Conservation (phyloP, 768 basidiomycete genomes). For the Tylopilus sp. region DNA sequence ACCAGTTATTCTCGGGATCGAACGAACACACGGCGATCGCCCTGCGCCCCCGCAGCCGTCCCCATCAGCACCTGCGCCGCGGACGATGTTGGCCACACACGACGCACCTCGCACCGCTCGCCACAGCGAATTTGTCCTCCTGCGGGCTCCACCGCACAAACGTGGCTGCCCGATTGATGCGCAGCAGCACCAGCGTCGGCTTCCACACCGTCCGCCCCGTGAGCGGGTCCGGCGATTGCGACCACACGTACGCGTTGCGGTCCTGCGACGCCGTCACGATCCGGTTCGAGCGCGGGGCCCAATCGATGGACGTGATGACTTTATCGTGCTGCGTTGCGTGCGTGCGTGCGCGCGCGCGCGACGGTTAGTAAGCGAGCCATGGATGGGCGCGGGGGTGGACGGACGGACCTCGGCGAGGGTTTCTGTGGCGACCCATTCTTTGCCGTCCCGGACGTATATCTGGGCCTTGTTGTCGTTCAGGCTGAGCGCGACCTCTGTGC, state of each 20-base stretch:
- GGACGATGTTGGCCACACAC: not conserved
- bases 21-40: conserved; percentile 97
- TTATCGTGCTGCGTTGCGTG: conserved; percentile 91
- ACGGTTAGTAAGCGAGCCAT: no score
- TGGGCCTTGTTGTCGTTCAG: conserved; percentile 87
- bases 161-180: conserved; percentile 95
- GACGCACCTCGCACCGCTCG: conserved; percentile 83
- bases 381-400: not conserved
- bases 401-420: conserved; percentile 76
- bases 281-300: conserved; percentile 95
- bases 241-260: conserved; percentile 98
- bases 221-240: conserved; percentile 67
- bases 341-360: no score
- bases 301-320: conserved; percentile 95
- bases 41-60: conserved; percentile 37
- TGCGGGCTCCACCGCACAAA: conserved; percentile 94
- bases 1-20: conserved; percentile 98
- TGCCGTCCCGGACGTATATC: conserved; percentile 66
- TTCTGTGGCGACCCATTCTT: conserved; percentile 67
- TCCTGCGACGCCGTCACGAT: conserved; percentile 99
- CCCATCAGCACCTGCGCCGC: not conserved
- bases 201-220: conserved; percentile 82
- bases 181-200: conserved; percentile 91
- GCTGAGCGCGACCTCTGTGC: conserved; percentile 83
- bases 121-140: conserved; percentile 98